Conservation (phyloP, 2,329 filamentous ascomycete species). For the Sarocladiaceae sp. region DNA sequence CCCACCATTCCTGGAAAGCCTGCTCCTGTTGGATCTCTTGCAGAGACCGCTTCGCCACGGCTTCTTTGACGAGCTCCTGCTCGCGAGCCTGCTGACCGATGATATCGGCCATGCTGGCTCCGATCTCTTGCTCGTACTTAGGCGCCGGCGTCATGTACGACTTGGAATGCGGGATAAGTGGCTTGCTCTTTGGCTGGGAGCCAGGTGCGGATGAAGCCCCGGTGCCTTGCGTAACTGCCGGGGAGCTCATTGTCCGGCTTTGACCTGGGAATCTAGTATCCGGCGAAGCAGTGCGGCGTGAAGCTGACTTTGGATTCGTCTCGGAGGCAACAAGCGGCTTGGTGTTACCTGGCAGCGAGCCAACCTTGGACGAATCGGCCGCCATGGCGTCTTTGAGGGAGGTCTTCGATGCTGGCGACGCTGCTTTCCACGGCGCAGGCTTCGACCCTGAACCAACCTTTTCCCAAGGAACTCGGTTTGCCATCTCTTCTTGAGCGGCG, state of each 20-base stretch:
- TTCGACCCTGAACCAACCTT: constrained; percentile 30
- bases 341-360: constrained; percentile 22
- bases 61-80: constrained; percentile 75
- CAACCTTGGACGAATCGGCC: constrained; percentile 18
- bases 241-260: constrained; percentile 30
- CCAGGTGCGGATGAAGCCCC: constrained; percentile 16
- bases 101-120: constrained; percentile 79
- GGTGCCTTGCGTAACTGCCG: constrained; percentile 15
- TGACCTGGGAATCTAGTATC: constrained; percentile 60
- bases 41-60: constrained; percentile 78
- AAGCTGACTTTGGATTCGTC: constrained; percentile 29
- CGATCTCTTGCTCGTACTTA: constrained; percentile 50
- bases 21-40: constrained; percentile 97
- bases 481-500: constrained; percentile 26
- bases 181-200: constrained; percentile 27
- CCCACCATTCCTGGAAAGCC: constrained; percentile 96
- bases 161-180: constrained; percentile 53
- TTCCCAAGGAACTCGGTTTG: constrained; percentile 38
- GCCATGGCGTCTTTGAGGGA: constrained; percentile 44
- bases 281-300: constrained; percentile 49
- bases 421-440: constrained; percentile 61
- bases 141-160: constrained; percentile 51
- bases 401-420: constrained; percentile 39
- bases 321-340: constrained; percentile 40
- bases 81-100: constrained; percentile 80